Evolutionary conservation across 371 early-diverging fungal species (phyloP), one percentile per base, ranked within the genome.

Genomic region (Apophysomyces ossiformis): DNA sequence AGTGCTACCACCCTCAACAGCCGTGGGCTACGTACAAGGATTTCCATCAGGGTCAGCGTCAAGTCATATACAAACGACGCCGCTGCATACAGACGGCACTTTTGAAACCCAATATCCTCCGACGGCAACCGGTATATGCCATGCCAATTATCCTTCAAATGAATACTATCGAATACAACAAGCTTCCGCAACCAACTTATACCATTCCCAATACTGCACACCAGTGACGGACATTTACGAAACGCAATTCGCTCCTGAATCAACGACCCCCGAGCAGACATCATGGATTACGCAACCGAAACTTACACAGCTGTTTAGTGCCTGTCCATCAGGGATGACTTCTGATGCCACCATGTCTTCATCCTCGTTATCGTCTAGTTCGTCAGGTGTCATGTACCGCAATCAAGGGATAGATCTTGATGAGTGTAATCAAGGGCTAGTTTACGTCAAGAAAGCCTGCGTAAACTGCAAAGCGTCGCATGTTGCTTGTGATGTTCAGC

Each of bases 371-470:
- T 70, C 70, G 26, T 70, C 63, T 1, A 67, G 61, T 26, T 43
- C 44, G 3, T 44, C 62, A 16, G 44, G 50, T 36, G 62, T 50
- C 1, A 67, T 45, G 9, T 45, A 26, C 67, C 35, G 44, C 43
- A 36, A 67, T 46, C 44, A 67, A 67, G 41, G 47, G 11, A 9
- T 50, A 11, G 54, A 50, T 21, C 54, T 50, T 4, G 54, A 50
- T 11, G 54, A 50, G 1, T 26, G 21, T 9, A 50, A 50, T 21
- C 54, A 50, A 56, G 50, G 62, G 2, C 69, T 58, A 69, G 75
- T 77, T 11, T 82, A 87, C 65, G 85, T 83, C 7, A 82, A 82
- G 36, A 85, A 82, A 64, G 88, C 88, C 0, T 88, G 89, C 63
- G 81, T 83, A 15, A 68, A 76, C 26, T 88, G 88, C 66, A 85